Conservation (phyloP, 2,329 filamentous ascomycete species). For the Tolypocladium guangdongense region DNA sequence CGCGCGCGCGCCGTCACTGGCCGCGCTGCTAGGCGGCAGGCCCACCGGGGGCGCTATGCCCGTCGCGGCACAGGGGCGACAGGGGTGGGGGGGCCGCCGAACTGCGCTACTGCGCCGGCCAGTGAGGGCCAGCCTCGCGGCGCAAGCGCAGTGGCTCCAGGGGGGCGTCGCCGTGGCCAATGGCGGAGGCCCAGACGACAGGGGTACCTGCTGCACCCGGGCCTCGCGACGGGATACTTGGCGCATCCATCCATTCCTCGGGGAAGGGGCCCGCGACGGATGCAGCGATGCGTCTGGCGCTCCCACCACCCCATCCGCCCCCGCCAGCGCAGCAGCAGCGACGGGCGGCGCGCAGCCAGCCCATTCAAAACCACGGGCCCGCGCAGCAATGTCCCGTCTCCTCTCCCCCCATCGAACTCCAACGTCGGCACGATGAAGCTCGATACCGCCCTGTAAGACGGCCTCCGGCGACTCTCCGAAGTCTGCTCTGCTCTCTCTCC, state of each 20-base stretch:
- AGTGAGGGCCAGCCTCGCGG: not conserved
- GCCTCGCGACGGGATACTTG: not conserved
- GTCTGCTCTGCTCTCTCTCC: slow-evolving; percentile 38
- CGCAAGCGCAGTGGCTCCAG: not conserved
- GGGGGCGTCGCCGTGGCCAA: not conserved
- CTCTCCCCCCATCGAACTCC: slow-evolving; percentile 35
- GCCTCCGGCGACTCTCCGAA: slow-evolving; percentile 41
- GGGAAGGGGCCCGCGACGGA: not conserved
- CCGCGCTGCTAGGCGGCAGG: not conserved
- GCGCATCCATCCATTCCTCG: not conserved
- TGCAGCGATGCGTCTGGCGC: not conserved
- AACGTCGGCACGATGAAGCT: slow-evolving; percentile 41
- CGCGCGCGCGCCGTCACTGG: not conserved
- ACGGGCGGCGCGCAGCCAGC: not conserved
- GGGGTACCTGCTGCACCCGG: not conserved
- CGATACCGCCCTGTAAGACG: slow-evolving; percentile 39
- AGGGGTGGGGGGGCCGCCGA: slow-evolving; percentile 1
- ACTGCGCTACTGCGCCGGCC: not conserved
- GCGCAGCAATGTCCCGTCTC: slow-evolving; percentile 10
- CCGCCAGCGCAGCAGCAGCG: not conserved
- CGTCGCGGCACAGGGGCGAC: not conserved
- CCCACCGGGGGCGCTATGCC: not conserved
- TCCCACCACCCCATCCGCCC: not conserved
- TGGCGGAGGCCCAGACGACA: not conserved
- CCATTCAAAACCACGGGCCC: slow-evolving; percentile 20